Evolutionary conservation across 2,329 filamentous ascomycete genomes (phyloP).

Genomic region (Seiridium cupressi): DNA sequence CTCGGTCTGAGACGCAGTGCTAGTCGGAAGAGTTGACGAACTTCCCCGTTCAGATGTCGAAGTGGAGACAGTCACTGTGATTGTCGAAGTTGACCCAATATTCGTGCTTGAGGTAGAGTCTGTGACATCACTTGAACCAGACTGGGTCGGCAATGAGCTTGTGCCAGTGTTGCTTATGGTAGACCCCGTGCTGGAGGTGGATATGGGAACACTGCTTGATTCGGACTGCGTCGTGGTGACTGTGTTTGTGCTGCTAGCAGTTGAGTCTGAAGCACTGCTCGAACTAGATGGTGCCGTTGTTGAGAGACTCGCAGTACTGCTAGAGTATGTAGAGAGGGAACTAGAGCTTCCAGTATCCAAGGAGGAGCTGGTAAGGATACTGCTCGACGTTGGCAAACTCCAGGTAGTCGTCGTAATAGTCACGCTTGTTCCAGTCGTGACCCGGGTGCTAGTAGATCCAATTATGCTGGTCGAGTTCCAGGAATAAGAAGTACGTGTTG

Average conservation of each 20-base stretch:
- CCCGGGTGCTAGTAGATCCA: neutral
- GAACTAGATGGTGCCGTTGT: neutral
- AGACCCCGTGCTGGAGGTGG: neutral
- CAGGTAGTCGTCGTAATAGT: neutral
- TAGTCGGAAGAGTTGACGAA: neutral
- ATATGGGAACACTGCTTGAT: neutral
- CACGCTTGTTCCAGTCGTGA: neutral
- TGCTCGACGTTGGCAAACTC: neutral
- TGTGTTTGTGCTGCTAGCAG: neutral
- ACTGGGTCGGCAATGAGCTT: neutral
- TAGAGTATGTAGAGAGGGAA: neutral
- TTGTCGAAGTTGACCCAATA: neutral
- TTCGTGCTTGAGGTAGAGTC: neutral
- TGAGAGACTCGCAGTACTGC: neutral
- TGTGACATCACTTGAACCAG: neutral
- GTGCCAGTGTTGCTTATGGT: neutral
- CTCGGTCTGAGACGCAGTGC: neutral
- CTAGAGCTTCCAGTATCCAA: neutral
- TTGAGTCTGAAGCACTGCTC: neutral
- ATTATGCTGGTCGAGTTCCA: slow-evolving; percentile 7
- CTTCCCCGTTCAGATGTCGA: neutral
- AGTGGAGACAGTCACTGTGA: neutral
- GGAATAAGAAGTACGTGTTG: neutral
- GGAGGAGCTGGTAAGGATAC: neutral
- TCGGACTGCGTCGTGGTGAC: neutral